phyloP scores from a whole-genome alignment of 768 basidiomycete genomes.

The Amanita fuliginea region DNA sequence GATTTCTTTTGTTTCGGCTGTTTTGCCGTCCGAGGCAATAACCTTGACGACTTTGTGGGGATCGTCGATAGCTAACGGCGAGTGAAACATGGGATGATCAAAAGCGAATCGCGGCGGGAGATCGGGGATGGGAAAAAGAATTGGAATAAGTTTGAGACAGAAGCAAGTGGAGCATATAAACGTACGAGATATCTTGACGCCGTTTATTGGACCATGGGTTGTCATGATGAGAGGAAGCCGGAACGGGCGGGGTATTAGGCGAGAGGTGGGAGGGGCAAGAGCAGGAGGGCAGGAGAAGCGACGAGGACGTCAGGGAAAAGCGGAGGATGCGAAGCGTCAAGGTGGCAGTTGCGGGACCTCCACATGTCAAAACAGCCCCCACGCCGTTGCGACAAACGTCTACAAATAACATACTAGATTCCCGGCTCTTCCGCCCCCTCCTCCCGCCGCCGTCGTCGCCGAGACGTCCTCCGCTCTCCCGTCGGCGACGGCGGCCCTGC shows the following conservation, averaged over 20 bases:
- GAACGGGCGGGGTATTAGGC: neutral
- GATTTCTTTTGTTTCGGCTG: constrained; percentile 78
- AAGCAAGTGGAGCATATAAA: constrained; percentile 14
- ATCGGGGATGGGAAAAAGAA: constrained; percentile 9
- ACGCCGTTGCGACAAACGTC: neutral
- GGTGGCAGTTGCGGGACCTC: neutral
- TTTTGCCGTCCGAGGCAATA: constrained; percentile 89
- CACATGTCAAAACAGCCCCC: neutral
- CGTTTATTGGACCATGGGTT: constrained; percentile 75
- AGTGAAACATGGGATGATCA: constrained; percentile 22
- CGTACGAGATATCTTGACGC: constrained; percentile 79
- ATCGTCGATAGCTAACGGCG: constrained; percentile 67
- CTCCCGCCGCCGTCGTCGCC: neutral
- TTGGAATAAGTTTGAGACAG: constrained; percentile 19
- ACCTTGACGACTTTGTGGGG: constrained; percentile 95
- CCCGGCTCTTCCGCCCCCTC: neutral
- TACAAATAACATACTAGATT: constrained; percentile 3
- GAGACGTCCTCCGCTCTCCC: neutral
- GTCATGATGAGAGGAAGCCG: constrained; percentile 36
- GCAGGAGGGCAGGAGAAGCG: neutral
- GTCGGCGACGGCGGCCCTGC: constrained; percentile 30
- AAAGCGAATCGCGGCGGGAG: constrained; percentile 19
- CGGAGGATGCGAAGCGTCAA: neutral
- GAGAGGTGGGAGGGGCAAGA: neutral
- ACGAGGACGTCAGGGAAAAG: constrained; percentile 1